Percentiles rank a stretch among this genome's conserved stretches.
Evolutionary conservation across 140 eudicot species (phyloP).

Genomic region (Flaveria floridana): DNA sequence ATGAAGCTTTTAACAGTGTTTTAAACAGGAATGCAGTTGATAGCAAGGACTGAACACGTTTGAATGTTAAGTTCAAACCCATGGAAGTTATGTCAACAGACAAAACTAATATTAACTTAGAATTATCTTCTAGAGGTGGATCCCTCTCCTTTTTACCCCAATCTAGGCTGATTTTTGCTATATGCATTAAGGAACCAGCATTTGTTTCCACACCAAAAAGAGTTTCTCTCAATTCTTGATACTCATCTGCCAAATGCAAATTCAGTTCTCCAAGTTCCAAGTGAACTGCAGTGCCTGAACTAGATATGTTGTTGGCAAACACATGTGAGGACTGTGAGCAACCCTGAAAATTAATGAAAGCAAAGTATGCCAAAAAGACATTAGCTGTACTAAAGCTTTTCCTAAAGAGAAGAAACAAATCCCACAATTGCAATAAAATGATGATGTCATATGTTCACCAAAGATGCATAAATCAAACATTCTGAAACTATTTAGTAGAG

Average conservation of each 20-base stretch:
- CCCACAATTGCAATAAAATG: constrained; percentile 12
- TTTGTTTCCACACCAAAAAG: constrained; percentile 85
- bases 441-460: constrained; percentile 4
- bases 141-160: constrained; percentile 86
- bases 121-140: constrained; percentile 55
- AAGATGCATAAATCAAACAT: constrained; percentile 16
- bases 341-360: constrained; percentile 53
- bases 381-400: constrained; percentile 16
- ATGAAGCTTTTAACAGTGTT: constrained; percentile 50
- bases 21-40: constrained; percentile 62
- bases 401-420: constrained; percentile 5
- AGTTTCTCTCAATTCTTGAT: constrained; percentile 84
- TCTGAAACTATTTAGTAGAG: neutral
- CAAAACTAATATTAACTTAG: constrained; percentile 51
- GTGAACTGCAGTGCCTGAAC: constrained; percentile 72
- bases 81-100: constrained; percentile 81
- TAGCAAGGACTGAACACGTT: constrained; percentile 80
- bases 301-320: constrained; percentile 88
- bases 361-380: constrained; percentile 4
- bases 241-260: constrained; percentile 90
- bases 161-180: constrained; percentile 84
- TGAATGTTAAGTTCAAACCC: constrained; percentile 77
- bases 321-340: constrained; percentile 95
- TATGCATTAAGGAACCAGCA: constrained; percentile 71
- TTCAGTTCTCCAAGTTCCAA: constrained; percentile 93